A percentile compares a stretch with the other conserved stretches of the same genome.
Conservation (phyloP, 768 basidiomycete species). For the Boletus rubescentipes region DNA sequence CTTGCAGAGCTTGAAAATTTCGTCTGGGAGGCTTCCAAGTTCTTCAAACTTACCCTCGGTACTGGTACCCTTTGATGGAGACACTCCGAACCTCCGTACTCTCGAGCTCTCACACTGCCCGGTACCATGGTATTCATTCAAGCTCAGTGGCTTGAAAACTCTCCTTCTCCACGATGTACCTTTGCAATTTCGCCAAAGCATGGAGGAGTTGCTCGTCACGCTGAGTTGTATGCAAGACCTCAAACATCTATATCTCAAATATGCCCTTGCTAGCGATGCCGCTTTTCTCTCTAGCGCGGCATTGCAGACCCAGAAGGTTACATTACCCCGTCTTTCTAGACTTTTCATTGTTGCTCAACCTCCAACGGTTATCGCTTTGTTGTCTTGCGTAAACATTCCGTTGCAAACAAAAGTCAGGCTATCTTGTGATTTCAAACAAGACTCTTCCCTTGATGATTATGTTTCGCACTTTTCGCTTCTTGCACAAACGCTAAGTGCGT, state of each 20-base stretch:
- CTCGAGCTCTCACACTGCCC: not conserved
- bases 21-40: no score
- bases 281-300: not conserved
- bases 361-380: not conserved
- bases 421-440: not conserved
- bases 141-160: conserved; percentile 28
- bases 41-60: not conserved
- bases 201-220: conserved; percentile 29
- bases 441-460: not conserved
- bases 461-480: not conserved
- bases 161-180: conserved; percentile 33
- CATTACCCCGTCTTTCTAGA: conserved; percentile 4
- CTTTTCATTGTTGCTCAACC: conserved; percentile 3
- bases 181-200: conserved; percentile 23
- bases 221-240: conserved; percentile 36
- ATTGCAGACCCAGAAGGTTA: not conserved
- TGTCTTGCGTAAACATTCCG: conserved; percentile 8
- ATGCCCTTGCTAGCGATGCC: conserved; percentile 17
- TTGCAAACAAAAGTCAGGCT: not conserved
- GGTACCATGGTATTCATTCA: not conserved
- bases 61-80: not conserved
- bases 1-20: not conserved
- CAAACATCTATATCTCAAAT: conserved; percentile 19
- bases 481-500: not conserved
- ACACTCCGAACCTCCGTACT: not conserved